A percentile compares a stretch with the other conserved stretches of the same genome.
phyloP scores from a whole-genome alignment of 108 stramenopile genomes.

The Nannochloropsis salina region DNA sequence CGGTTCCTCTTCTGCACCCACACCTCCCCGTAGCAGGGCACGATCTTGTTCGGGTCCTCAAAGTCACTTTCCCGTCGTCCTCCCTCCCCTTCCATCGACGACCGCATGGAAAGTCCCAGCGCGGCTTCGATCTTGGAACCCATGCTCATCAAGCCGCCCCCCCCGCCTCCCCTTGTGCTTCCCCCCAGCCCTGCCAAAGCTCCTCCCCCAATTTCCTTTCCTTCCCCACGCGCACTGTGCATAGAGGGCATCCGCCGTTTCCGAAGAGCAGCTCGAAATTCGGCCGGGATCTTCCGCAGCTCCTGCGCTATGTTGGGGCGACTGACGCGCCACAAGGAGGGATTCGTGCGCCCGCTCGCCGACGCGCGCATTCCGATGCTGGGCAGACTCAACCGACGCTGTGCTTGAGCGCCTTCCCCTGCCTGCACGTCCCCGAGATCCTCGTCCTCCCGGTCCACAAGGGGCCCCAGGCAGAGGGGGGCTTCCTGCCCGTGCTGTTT shows the following conservation, averaged over 20 bases:
- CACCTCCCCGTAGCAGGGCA: background rate
- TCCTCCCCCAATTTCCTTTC: background rate
- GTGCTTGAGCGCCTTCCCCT: background rate
- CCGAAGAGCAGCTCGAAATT: background rate
- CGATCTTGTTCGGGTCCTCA: slow-evolving; percentile 28
- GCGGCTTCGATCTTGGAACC: slow-evolving; percentile 39
- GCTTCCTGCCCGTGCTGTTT: background rate
- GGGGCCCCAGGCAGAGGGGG: background rate
- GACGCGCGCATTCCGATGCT: background rate
- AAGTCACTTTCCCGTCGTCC: slow-evolving; percentile 21
- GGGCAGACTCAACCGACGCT: slow-evolving; percentile 19
- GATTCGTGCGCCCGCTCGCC: background rate
- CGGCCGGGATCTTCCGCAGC: background rate
- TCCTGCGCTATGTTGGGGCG: slow-evolving; percentile 11
- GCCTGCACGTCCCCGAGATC: background rate
- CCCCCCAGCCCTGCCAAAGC: background rate
- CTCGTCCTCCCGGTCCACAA: slow-evolving; percentile 22
- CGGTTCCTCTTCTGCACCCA: background rate
- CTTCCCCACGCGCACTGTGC: background rate
- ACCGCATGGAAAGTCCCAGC: slow-evolving; percentile 21
- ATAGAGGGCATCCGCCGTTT: background rate
- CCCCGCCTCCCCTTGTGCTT: background rate
- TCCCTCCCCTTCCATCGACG: slow-evolving; percentile 22
- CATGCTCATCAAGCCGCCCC: slow-evolving; percentile 15
- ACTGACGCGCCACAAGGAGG: background rate